These are phyloP conservation scores for Erigeron philadelphicus DNA, from an alignment of 140 eudicot genomes.

Conservation along the genomic window DNA sequence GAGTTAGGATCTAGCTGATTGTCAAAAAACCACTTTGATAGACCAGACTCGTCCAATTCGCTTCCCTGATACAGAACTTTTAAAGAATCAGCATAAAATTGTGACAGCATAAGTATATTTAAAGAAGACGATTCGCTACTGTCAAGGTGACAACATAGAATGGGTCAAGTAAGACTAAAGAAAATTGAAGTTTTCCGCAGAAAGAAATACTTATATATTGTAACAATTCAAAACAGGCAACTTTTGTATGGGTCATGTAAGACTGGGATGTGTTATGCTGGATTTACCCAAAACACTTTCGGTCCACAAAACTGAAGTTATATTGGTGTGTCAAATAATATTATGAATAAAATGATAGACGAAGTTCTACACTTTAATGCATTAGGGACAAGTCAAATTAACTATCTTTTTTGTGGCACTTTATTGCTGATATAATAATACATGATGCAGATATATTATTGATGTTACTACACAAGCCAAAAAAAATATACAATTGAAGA, in stretches of 20 bases:
- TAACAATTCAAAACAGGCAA: no score
- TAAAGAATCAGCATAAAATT: constrained; percentile 20
- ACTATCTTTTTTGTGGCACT: neutral
- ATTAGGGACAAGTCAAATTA: neutral
- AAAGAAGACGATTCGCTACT: neutral
- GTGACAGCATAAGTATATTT: neutral
- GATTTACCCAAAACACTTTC: no score
- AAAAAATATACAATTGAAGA: constrained; percentile 7
- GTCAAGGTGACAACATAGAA: no score
- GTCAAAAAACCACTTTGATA: constrained; percentile 60
- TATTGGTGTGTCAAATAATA: no score
- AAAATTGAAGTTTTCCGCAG: no score
- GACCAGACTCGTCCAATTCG: constrained; percentile 47
- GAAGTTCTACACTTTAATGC: neutral
- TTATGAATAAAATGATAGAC: no score
- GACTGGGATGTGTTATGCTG: no score
- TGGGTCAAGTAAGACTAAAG: no score
- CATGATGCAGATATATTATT: constrained; percentile 1
- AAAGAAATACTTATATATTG: no score
- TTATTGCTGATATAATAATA: neutral
- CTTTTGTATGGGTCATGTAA: no score
- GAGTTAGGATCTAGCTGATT: constrained; percentile 52
- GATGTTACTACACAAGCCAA: neutral
- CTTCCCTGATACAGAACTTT: constrained; percentile 44
- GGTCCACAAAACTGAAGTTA: no score